phyloP scores from a whole-genome alignment of 345 rosid species.

The Salix dunnii region DNA sequence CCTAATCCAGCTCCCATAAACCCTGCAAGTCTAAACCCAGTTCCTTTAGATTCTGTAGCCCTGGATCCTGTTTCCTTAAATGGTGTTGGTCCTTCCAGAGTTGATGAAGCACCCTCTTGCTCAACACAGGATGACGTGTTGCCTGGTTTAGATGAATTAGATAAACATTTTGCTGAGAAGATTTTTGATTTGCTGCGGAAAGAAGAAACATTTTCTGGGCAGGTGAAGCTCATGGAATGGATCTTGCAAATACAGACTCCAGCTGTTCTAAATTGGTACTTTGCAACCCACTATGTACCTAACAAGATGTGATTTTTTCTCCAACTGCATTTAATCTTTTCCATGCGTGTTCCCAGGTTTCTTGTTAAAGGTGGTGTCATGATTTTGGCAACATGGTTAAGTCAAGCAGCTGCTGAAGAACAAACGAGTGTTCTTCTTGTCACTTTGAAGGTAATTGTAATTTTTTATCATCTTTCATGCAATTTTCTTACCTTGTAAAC shows the following conservation, averaged over 20 bases:
- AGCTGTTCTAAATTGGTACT: conserved; percentile 71
- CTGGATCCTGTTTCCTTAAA: conserved; percentile 8
- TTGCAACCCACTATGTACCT: conserved; percentile 4
- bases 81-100: conserved; percentile 17
- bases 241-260: conserved; percentile 80
- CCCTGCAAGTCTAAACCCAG: not conserved
- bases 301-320: conserved; percentile 3
- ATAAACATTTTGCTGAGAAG: conserved; percentile 65
- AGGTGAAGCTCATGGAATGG: conserved; percentile 87
- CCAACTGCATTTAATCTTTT: conserved; percentile 9
- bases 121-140: conserved; percentile 49
- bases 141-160: conserved; percentile 57
- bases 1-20: conserved; percentile 14
- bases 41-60: not conserved
- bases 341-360: conserved; percentile 55
- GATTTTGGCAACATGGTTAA: conserved; percentile 91
- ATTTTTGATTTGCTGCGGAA: conserved; percentile 59
- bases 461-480: conserved; percentile 2
- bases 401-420: conserved; percentile 83
- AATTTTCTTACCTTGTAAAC: conserved; percentile 1
- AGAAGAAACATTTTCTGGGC: conserved; percentile 93
- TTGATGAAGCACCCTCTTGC: conserved; percentile 54
- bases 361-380: conserved; percentile 83
- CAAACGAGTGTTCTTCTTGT: conserved; percentile 72
- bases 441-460: conserved; percentile 53